These are phyloP conservation scores for Rickenella mellea DNA, from an alignment of 768 basidiomycete species.

Conservation along the genomic window DNA sequence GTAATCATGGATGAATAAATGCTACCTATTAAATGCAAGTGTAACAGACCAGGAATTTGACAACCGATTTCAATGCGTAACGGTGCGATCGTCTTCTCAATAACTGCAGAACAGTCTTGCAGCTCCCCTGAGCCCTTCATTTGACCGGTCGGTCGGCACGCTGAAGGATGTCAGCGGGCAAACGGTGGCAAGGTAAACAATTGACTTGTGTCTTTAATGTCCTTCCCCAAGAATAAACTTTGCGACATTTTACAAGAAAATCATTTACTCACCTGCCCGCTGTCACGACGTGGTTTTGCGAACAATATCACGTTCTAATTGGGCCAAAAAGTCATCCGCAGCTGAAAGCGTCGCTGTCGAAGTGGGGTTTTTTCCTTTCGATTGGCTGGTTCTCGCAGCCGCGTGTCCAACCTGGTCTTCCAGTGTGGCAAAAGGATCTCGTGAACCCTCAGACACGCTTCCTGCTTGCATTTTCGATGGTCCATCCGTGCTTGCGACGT, in stretches of 20 bases:
- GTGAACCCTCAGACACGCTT: conserved; percentile 4
- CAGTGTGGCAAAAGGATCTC: conserved; percentile 43
- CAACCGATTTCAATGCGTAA: no score
- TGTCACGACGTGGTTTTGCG: no score
- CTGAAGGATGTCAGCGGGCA: no score
- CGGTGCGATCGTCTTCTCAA: no score
- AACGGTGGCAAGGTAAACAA: no score
- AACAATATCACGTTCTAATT: conserved; percentile 60
- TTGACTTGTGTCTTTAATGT: no score
- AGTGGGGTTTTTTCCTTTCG: conserved; percentile 11
- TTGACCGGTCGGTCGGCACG: no score
- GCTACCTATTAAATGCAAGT: background rate
- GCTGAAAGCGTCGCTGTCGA: conserved; percentile 17
- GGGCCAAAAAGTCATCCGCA: conserved; percentile 60
- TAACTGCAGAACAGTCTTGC: background rate
- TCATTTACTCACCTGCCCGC: no score
- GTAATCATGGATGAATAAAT: conserved; percentile 17
- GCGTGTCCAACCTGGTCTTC: conserved; percentile 20
- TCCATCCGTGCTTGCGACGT: conserved; percentile 6
- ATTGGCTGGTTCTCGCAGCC: conserved; percentile 12
- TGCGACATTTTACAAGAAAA: no score
- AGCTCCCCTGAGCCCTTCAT: no score
- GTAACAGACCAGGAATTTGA: background rate
- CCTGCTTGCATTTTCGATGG: conserved; percentile 3
- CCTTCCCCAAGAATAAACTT: no score